Conservation (phyloP, 1,284 basidiomycete genomes). For the Trichosporon sp. region DNA sequence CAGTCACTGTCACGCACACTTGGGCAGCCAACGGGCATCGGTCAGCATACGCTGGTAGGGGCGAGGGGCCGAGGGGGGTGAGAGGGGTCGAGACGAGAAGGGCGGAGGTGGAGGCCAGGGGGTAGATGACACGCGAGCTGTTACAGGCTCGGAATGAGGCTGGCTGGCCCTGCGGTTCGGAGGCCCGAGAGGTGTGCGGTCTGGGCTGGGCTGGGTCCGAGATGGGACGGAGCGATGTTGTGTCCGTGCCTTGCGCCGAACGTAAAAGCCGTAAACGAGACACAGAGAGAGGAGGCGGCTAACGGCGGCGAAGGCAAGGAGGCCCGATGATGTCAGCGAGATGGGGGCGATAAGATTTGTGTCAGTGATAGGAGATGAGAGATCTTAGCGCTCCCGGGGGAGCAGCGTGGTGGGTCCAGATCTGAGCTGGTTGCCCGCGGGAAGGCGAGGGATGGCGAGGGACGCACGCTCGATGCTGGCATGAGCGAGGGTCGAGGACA, state of each 20-base stretch:
- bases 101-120: background rate
- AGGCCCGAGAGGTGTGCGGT: no score
- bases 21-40: background rate
- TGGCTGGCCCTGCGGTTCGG: no score
- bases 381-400: background rate
- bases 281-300: background rate
- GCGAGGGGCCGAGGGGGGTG: background rate
- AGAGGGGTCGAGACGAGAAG: background rate
- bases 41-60: background rate
- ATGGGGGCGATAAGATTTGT: background rate
- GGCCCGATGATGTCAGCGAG: background rate
- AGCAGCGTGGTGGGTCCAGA: background rate
- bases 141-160: background rate
- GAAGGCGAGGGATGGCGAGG: background rate
- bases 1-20: background rate
- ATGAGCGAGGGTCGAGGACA: background rate
- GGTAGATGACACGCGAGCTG: background rate
- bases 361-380: background rate
- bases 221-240: background rate
- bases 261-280: background rate
- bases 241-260: background rate
- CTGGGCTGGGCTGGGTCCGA: background rate
- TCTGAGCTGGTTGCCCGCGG: background rate
- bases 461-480: background rate
- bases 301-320: background rate